Evolutionary conservation across 495 filamentous ascomycete species (phyloP), one percentile per base, ranked within the genome.

Genomic region (Rhypophila decipiens): DNA sequence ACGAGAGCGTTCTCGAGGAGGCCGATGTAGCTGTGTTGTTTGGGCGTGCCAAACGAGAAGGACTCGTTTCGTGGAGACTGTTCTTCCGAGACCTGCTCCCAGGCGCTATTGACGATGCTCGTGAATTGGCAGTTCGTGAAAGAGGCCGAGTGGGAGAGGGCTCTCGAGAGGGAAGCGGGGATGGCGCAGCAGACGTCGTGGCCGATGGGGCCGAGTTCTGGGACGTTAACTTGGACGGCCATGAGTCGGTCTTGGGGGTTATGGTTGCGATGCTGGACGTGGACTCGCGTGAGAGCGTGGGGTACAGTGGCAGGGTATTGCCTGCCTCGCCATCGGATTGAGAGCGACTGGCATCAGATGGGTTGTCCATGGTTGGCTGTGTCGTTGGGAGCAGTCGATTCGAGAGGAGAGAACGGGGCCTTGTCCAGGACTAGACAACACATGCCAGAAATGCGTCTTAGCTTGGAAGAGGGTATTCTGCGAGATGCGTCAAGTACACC

Each of bases 51-150:
- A 68, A 65, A 56, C 86, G 76, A 46, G 69, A 71, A 1, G 87
- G 87, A 53, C 83, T 89, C 31, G 73, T 66, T 44, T 90, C 87
- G 49, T 83, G 77, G 46, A 75, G 73, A 47, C 70, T 76, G 61
- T 80, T 83, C 67, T 87, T 88, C 55, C 85, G 78, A 42, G 86
- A 84, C 50, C 77, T 71, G 40, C 74, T 70, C 11, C 69, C 58
- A 13, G 63, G 44, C 15, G 42, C 59, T 17, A 54, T 42, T 9
- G 61, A 65, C 15, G 64, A 52, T n/a, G 63, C 45, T 46, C 60
- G 56, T 11, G 63, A 60, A 10, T 29, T 52, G 39, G 38, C 51
- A 5, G 56, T 50, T 61, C 66, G 23, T 46, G 54, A 42, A 52
- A 50, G 34, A 49, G 69, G 55, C 38, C 73, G 55, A 19, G 61